These are phyloP conservation scores for Psilocybe sp. DNA, from an alignment of 768 basidiomycete genomes.

Conservation along the genomic window DNA sequence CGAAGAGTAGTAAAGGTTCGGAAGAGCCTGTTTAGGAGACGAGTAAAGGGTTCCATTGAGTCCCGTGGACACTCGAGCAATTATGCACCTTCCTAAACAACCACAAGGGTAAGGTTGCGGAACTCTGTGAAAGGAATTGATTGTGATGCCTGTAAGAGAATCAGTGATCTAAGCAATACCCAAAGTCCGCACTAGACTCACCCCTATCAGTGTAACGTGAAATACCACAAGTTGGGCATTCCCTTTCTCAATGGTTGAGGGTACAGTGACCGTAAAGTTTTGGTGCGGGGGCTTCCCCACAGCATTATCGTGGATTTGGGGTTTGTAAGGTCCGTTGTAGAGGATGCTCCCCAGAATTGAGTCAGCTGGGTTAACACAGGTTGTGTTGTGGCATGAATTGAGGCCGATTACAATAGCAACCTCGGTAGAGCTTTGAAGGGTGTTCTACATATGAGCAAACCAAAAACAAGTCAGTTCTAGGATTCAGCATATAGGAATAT, in stretches of 20 bases:
- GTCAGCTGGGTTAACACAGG: conserved; percentile 20
- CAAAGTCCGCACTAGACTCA: conserved; percentile 9
- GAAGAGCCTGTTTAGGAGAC: too few relatives aligned
- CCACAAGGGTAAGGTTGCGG: conserved; percentile 27
- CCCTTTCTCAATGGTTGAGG: conserved; percentile 23
- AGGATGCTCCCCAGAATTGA: conserved; percentile 38
- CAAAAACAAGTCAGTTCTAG: not conserved
- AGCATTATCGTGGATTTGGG: conserved; percentile 25
- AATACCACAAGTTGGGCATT: conserved; percentile 32
- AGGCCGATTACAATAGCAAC: conserved; percentile 46
- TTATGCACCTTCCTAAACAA: conserved; percentile 12
- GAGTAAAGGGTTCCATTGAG: too few relatives aligned
- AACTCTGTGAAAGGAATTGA: conserved; percentile 28
- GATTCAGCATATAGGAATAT: not conserved
- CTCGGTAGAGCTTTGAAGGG: conserved; percentile 36
- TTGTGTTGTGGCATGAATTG: conserved; percentile 27
- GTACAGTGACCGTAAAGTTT: conserved; percentile 43
- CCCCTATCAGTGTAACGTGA: conserved; percentile 36
- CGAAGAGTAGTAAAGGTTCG: too few relatives aligned
- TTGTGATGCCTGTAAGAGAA: conserved; percentile 24
- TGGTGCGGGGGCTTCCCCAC: conserved; percentile 36
- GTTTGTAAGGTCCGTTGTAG: conserved; percentile 43
- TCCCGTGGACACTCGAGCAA: too few relatives aligned
- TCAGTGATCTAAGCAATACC: not conserved
- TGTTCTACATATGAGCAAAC: conserved; percentile 22